A percentile compares a stretch with the other conserved stretches of the same genome.
Evolutionary conservation across 306 rosid species (phyloP).

Genomic region (Medicago ruthenica): DNA sequence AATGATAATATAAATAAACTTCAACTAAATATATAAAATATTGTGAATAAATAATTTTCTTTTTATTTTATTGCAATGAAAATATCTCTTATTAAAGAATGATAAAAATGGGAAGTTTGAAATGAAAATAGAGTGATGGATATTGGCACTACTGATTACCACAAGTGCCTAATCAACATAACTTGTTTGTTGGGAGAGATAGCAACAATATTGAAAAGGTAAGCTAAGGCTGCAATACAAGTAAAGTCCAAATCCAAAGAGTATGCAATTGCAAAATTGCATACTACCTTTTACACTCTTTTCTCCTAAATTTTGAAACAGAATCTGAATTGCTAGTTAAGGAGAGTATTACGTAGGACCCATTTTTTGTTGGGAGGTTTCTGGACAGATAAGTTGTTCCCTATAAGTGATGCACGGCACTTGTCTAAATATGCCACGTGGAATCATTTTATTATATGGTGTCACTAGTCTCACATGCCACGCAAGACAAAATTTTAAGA

Average conservation of each 20-base stretch:
- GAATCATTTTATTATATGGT: conserved; percentile 10
- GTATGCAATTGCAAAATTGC: conserved; percentile 20
- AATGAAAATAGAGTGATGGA: not conserved
- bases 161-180: not conserved
- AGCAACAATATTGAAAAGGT: conserved; percentile 25
- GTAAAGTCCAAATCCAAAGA: conserved; percentile 39
- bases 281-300: not conserved
- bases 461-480: conserved; percentile 50
- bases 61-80: not conserved
- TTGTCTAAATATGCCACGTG: conserved; percentile 46
- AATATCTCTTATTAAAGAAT: conserved; percentile 1
- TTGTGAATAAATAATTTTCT: not conserved
- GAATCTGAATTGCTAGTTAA: conserved; percentile 29
- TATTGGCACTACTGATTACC: not conserved
- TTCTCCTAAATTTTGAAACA: not conserved
- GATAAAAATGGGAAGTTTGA: not conserved
- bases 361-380: conserved; percentile 45
- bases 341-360: conserved; percentile 41
- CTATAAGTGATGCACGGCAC: conserved; percentile 45
- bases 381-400: conserved; percentile 52
- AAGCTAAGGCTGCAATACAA: conserved; percentile 45
- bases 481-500: conserved; percentile 40
- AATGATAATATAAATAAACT: not conserved
- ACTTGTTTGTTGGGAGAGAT: conserved; percentile 39
- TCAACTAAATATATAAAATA: not conserved